Conservation (phyloP, 306 rosid species). For the Ormosia emarginata region DNA sequence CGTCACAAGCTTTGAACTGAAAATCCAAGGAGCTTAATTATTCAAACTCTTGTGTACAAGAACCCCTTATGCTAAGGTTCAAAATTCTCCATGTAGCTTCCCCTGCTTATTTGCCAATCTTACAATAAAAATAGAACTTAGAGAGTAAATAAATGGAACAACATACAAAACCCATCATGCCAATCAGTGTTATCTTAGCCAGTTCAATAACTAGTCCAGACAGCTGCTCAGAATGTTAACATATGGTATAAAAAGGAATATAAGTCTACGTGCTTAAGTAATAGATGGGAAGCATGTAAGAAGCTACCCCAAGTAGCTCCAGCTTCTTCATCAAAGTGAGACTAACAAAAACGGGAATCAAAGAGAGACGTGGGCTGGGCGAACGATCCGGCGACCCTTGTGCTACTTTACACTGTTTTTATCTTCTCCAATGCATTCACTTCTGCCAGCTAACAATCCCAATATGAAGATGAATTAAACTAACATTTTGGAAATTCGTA, state of each 20-base stretch:
- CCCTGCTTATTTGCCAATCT: neutral
- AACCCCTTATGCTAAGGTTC: neutral
- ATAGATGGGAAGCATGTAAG: constrained; percentile 39
- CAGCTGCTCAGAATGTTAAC: constrained; percentile 39
- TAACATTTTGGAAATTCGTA: neutral
- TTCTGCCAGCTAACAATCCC: constrained; percentile 75
- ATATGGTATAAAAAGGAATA: constrained; percentile 13
- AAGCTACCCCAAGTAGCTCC: constrained; percentile 30
- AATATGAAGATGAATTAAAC: constrained; percentile 17
- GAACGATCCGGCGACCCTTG: constrained; percentile 67
- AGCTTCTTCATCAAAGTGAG: constrained; percentile 25
- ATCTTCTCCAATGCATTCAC: constrained; percentile 3
- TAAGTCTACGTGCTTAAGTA: constrained; percentile 49
- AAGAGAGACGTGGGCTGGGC: constrained; percentile 65
- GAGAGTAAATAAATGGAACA: neutral
- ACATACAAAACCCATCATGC: neutral
- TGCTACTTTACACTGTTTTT: constrained; percentile 31
- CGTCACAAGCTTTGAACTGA: neutral
- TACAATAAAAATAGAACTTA: neutral
- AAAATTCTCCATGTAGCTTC: neutral
- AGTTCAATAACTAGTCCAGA: constrained; percentile 24
- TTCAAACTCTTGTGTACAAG: neutral
- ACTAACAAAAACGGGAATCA: constrained; percentile 41
- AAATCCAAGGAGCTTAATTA: neutral
- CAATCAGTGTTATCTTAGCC: constrained; percentile 2